A percentile compares a stretch with the other conserved stretches of the same genome.
Evolutionary conservation across 2,329 filamentous ascomycete species (phyloP).

Genomic region (Rachicladosporium sp.): DNA sequence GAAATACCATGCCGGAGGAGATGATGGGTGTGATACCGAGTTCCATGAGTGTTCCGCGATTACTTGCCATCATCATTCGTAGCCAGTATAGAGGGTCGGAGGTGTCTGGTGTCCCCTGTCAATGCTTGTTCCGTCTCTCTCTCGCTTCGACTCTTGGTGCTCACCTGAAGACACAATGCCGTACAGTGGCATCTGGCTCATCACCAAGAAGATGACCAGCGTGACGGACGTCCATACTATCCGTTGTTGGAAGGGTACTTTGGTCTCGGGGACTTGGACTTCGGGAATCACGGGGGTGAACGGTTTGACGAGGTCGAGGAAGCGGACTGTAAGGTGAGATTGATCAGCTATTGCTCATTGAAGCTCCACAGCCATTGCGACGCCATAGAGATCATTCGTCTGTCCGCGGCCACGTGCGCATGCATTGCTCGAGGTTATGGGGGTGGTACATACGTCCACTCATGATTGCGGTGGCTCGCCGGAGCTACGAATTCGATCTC

Average conservation of each 20-base stretch:
- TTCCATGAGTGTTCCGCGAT: conserved; percentile 41
- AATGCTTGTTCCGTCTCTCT: conserved; percentile 5
- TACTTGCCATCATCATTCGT: conserved; percentile 99
- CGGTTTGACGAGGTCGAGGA: conserved; percentile 98
- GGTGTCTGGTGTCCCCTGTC: conserved; percentile 37
- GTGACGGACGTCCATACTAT: conserved; percentile 50
- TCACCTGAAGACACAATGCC: conserved; percentile 84
- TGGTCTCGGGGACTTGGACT: conserved; percentile 96
- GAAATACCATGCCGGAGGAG: conserved; percentile 99
- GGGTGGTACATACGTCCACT: conserved; percentile 42
- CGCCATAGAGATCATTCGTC: conserved; percentile 10
- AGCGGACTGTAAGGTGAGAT: conserved; percentile 59
- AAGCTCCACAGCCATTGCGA: conserved; percentile 11
- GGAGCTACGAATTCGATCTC: too few species aligned
- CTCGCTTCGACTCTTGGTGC: conserved; percentile 4
- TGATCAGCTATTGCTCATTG: conserved; percentile 5
- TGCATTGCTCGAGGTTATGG: background rate
- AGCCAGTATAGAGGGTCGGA: conserved; percentile 99
- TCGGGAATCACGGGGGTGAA: conserved; percentile 99
- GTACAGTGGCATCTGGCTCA: conserved; percentile 98
- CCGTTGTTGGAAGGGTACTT: conserved; percentile 91
- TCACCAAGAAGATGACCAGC: conserved; percentile 96
- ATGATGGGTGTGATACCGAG: conserved; percentile 79
- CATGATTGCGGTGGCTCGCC: conserved; percentile 29
- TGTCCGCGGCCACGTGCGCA: background rate